Base-by-base conservation (phyloP, 2,329 filamentous ascomycete species). In the Pseudogymnoascus sp. region DNA sequence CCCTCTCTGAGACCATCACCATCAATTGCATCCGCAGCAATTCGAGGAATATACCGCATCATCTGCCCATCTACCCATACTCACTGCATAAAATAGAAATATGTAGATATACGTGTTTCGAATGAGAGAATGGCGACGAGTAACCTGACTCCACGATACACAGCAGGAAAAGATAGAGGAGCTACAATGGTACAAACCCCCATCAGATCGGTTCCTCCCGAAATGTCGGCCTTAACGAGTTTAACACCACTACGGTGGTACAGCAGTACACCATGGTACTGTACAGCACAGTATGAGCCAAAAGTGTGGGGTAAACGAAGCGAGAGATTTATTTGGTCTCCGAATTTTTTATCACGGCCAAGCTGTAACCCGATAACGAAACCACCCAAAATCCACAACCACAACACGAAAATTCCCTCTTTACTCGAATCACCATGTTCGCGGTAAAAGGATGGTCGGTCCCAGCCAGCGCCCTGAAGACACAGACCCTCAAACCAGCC, bases 381-480 rank as follows among this genome's bases (percentile, higher is more conserved):
- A 33, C 23, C 4, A 33, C n/a, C 15, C 11, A 10, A 19, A 57
- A 21, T 13, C 23, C 17, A 57, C 26, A 19, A 57, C 28, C 9
- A 57, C 26, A 33, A 21, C 50, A 57, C 4, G 1, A 4, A 11
- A 50, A 53, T 17, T 5, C 17, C 26, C 47, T 13, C 26, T 57
- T 33, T 57, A 21, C 50, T 13, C 28, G 26, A 13, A 21, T 13
- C 62, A 68, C 57, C 64, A 93, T 97, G 93, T 97, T 97, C 76
- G 88, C 92, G 9, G 93, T 97, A 31, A 90, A 90, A 71, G 95
- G 95, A 69, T 97, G 93, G 93, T 91, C 91, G 40, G 82, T 97
- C 36, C 85, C 90, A 63, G 83, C 87, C 66, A 84, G 86, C 68
- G 79, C 78, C 62, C 83, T 96, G 67, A 91, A 91, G 76, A 77